Evolutionary conservation across 2,329 filamentous ascomycete genomes (phyloP), one percentile per base, ranked within the genome.

Genomic region (Botrytis elliptica): DNA sequence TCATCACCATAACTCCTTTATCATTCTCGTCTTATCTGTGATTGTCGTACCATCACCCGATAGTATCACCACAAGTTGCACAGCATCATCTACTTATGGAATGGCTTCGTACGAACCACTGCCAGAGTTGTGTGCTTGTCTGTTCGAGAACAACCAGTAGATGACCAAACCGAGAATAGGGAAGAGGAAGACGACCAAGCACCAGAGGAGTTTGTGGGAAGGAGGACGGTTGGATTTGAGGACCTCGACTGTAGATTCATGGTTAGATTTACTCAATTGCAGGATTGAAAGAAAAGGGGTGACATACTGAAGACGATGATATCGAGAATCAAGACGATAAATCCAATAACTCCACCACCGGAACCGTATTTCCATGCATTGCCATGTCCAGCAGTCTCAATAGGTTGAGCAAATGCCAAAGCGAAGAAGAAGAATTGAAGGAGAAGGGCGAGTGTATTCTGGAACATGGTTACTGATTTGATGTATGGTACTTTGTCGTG

Each of bases 131-230:
- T 90, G 88, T 42, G 85, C 83, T 62, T 84, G 82, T 69, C 89
- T 87, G 82, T 91, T 88, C 65, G 88, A 90, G 83, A 91, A 90
- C 70, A 91, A 82, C 80, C 85, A 91, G 83, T 91, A 91, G 81
- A 90, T 82, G 78, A 90, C 81, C 81, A 90, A 84, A 74, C 89
- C 89, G 76, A 88, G 80, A 67, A 91, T 83, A 6, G 89, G 89
- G 83, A 91, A 90, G 75, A 91, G 81, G 83, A 91, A 91, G 78
- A 91, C 88, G 62, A 90, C 83, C 0, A 91, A 83, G 67, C 85
- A 87, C 89, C 89, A 91, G 44, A 90, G 82, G 4, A 91, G 80
- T 83, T 91, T 91, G 81, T 86, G 83, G 33, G 83, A 80, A 33
- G 85, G 82, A 7, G 88, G 85, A 74, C 89, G 88, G 81, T 87